Evolutionary conservation across 2,329 filamentous ascomycete genomes (phyloP), one percentile per base, ranked within the genome.

Genomic region (Penicillium sp.): DNA sequence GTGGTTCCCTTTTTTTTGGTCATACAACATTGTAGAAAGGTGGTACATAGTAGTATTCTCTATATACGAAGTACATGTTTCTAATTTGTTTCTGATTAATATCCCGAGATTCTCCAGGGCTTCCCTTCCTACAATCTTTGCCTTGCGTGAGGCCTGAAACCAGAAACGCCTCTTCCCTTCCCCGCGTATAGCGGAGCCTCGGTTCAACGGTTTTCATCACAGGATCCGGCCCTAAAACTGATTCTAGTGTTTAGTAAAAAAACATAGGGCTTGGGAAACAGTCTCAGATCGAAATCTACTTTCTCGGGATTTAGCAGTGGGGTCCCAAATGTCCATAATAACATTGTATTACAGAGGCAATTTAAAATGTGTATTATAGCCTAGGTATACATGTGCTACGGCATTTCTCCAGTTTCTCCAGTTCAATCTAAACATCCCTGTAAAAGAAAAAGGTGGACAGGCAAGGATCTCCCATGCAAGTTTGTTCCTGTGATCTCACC

Each of bases 131-230:
- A n/a, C 17, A 41, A 43, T 43, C 19, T 23, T 10, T 50, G 19
- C 55, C 55, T 54, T 54, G 50, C 55, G 21, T 54, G 29, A 54
- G 12, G 33, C 25, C 35, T 53, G 55, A 57, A 38, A 54, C 50
- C 35, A 51, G 41, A 27, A 50, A 55, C 50, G 55, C 55, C 55
- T 54, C 35, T 53, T 42, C 21, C 54, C 42, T 52, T 52, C 55
- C 43, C 51, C 50, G 42, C 43, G 46, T 17, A 51, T 21, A 57
- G 55, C 55, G 55, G 55, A 57, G 55, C 55, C 55, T 54, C 55
- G 55, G 55, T 52, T 21, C 46, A 61, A 62, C 55, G 60, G 58
- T 55, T 60, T 62, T 43, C 23, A 41, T 51, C 47, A 45, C 23
- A 41, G 23, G 6, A 19, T 42, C 43, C 37, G 29, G 45, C 52